Conservation (phyloP, 2,329 filamentous ascomycete genomes). For the Beauveria pseudobassiana region DNA sequence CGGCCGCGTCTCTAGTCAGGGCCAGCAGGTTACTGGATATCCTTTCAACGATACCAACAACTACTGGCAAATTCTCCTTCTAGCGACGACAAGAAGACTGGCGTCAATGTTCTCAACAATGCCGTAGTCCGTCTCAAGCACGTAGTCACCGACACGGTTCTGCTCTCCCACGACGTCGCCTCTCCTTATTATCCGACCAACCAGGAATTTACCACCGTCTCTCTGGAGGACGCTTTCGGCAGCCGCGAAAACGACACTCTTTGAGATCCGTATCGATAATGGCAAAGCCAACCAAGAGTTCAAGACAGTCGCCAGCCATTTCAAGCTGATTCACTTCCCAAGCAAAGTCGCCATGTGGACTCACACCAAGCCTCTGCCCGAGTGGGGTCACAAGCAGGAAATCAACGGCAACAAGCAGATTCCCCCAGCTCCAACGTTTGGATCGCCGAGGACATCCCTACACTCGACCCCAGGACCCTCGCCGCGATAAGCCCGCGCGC, state of each 20-base stretch:
- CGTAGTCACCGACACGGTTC: conserved; percentile 72
- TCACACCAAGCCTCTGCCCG: conserved; percentile 86
- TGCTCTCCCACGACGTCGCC: conserved; percentile 92
- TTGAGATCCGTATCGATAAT: conserved; percentile 84
- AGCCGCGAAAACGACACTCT: conserved; percentile 79
- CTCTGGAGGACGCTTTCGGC: conserved; percentile 62
- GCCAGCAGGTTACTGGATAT: conserved; percentile 96
- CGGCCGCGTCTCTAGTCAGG: conserved; percentile 92
- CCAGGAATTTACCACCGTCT: conserved; percentile 90
- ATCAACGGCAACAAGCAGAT: conserved; percentile 99
- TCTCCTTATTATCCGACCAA: conserved; percentile 96
- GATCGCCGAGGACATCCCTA: conserved; percentile 88
- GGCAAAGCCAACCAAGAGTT: conserved; percentile 77
- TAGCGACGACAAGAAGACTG: conserved; percentile 48
- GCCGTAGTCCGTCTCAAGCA: conserved; percentile 84
- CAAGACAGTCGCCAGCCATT: conserved; percentile 83
- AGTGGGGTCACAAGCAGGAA: conserved; percentile 95
- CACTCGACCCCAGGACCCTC: conserved; percentile 60
- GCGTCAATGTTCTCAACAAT: conserved; percentile 67
- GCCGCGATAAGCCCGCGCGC: conserved; percentile 66
- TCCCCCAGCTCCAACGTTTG: conserved; percentile 84
- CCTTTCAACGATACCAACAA: conserved; percentile 99
- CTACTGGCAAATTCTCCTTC: conserved; percentile 83
- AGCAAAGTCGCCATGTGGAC: conserved; percentile 99
- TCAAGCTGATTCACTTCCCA: conserved; percentile 91